Evolutionary conservation across 345 rosid species (phyloP), one percentile per base, ranked within the genome.

Genomic region (Aethionema arabicum): DNA sequence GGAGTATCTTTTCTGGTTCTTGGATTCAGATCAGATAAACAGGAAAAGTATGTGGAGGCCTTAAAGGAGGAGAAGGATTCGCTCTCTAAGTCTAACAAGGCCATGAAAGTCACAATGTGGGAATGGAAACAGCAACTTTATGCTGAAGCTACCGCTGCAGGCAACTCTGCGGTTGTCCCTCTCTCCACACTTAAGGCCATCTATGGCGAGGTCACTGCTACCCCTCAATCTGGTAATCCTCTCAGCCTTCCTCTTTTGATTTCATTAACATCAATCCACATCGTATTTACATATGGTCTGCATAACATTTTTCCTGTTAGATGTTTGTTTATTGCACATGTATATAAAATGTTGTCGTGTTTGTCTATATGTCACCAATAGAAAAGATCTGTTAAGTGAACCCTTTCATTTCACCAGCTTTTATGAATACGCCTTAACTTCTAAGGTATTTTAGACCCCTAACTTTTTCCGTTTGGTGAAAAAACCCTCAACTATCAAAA

Each of bases 111-210:
- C 62, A 31, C 76, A 32, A 63, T 87, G 75, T 92, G 95, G 98
- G 86, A 85, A 12, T 85, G 91, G 97, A 92, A 87, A 67, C 97
- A 92, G 5, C 86, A 83, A 61, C 95, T 92, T 66, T 87, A 32
- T 68, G 84, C 89, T 5, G 98, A 89, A 72, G 90, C 96, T 9
- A 3, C 62, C 8, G 67, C 83, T 8, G 63, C 81, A 3, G 65
- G 84, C 4, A 61, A 46, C 12, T 57, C 91, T 5, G 68, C 85
- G 4, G 66, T 80, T 52, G 77, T 92, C 32, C 86, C 98, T 63
- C 79, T 87, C 4, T 75, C 88, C 11, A 79, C 72, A 11, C 89
- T 92, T 70, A 76, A 81, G 52, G 67, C 84, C 49, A 85, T 92
- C 77, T 89, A 89, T 40, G 95, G 93, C 38, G 96, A 92, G 30